phyloP scores from a whole-genome alignment of 208 protist species.

The Crithidia fasciculata region DNA sequence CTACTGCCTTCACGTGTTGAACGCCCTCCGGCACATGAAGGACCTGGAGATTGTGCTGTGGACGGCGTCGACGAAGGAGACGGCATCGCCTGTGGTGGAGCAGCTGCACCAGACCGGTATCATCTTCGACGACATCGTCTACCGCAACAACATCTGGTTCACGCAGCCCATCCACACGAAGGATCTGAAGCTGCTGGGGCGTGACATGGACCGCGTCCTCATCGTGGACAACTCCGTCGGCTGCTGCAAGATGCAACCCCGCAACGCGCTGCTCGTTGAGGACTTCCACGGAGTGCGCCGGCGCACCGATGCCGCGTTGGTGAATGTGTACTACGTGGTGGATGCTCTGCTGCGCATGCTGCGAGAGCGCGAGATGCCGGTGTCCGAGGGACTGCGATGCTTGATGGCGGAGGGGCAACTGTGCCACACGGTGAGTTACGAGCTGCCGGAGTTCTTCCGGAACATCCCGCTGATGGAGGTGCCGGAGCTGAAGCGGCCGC shows the following conservation, averaged over 20 bases:
- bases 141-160: constrained; percentile 90
- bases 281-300: constrained; percentile 83
- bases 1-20: constrained; percentile 87
- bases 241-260: constrained; percentile 90
- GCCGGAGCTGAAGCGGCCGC: constrained; percentile 80
- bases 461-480: constrained; percentile 75
- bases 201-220: constrained; percentile 86
- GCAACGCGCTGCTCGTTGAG: constrained; percentile 86
- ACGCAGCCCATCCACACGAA: constrained; percentile 93
- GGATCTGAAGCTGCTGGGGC: constrained; percentile 90
- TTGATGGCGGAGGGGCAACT: constrained; percentile 68
- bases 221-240: constrained; percentile 93
- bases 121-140: constrained; percentile 92
- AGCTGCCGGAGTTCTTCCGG: constrained; percentile 74
- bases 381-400: constrained; percentile 52
- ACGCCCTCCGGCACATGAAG: constrained; percentile 85
- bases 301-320: constrained; percentile 71
- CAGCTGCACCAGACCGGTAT: constrained; percentile 73
- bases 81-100: constrained; percentile 80
- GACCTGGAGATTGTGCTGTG: constrained; percentile 92
- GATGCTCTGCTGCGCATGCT: constrained; percentile 64
- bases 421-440: constrained; percentile 57
- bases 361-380: constrained; percentile 39
- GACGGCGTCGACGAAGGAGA: constrained; percentile 93
- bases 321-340: constrained; percentile 92